A percentile compares a stretch with the other conserved stretches of the same genome.
phyloP scores from a whole-genome alignment of 305 asterid genomes.

The Ilex paraguariensis region DNA sequence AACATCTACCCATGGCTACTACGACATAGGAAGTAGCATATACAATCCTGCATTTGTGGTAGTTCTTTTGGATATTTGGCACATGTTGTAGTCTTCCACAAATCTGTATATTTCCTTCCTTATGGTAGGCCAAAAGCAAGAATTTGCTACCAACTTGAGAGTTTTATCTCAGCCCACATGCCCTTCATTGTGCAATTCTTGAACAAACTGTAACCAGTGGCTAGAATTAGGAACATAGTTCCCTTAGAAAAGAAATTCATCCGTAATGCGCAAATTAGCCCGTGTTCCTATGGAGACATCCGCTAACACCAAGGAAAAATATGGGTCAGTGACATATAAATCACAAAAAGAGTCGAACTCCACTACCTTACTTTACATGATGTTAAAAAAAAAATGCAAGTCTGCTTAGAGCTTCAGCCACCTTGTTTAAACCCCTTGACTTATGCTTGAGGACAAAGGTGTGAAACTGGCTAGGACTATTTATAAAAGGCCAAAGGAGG shows the following conservation, averaged over 20 bases:
- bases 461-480: too few species aligned
- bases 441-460: conserved; percentile 3
- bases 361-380: too few species aligned
- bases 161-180: conserved; percentile 2
- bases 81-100: conserved; percentile 5
- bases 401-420: not conserved
- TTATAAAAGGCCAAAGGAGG: too few species aligned
- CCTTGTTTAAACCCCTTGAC: not conserved
- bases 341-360: not conserved
- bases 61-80: not conserved
- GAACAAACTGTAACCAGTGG: too few species aligned
- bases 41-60: conserved; percentile 2
- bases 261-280: not conserved
- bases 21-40: conserved; percentile 6
- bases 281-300: not conserved
- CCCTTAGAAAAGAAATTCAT: not conserved
- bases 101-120: conserved; percentile 3
- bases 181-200: not conserved
- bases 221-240: too few species aligned
- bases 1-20: conserved; percentile 6
- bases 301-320: not conserved
- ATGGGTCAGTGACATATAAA: not conserved
- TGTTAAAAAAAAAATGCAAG: not conserved
- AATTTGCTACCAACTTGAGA: not conserved
- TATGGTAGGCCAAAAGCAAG: conserved; percentile 6